These are phyloP conservation scores for Sporothrix pallida DNA, from an alignment of 2,329 filamentous ascomycete species.

Conservation along the genomic window DNA sequence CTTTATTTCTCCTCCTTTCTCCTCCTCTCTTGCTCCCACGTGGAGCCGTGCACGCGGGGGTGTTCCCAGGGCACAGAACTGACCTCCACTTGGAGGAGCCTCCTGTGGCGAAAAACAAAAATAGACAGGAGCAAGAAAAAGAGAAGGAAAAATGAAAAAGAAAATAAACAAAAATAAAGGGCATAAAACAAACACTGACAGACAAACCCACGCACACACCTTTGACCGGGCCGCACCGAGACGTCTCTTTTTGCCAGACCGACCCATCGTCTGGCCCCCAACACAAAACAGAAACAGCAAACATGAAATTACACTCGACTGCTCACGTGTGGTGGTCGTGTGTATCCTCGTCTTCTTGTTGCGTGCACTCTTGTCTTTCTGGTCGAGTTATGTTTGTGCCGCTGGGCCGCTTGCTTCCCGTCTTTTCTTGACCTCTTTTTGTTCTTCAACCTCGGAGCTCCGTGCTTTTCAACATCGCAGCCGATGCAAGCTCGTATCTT, in stretches of 20 bases:
- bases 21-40: constrained; percentile 28
- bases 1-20: constrained; percentile 16
- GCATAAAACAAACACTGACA: background rate
- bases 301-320: no score
- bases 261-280: background rate
- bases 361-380: background rate
- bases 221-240: constrained; percentile 23
- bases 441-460: constrained; percentile 8
- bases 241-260: background rate
- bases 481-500: constrained; percentile 19
- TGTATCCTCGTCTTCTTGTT: background rate
- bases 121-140: background rate
- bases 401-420: background rate
- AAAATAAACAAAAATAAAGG: background rate
- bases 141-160: background rate
- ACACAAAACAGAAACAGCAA: background rate
- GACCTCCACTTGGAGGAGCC: constrained; percentile 16
- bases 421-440: background rate
- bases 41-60: constrained; percentile 26
- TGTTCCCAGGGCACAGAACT: background rate
- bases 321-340: constrained; percentile 1
- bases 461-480: background rate
- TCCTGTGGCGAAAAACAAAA: constrained; percentile 16
- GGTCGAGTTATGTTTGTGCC: background rate
- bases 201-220: background rate